Evolutionary conservation across 257 asterid genomes (phyloP).

Genomic region (Catharanthus roseus): DNA sequence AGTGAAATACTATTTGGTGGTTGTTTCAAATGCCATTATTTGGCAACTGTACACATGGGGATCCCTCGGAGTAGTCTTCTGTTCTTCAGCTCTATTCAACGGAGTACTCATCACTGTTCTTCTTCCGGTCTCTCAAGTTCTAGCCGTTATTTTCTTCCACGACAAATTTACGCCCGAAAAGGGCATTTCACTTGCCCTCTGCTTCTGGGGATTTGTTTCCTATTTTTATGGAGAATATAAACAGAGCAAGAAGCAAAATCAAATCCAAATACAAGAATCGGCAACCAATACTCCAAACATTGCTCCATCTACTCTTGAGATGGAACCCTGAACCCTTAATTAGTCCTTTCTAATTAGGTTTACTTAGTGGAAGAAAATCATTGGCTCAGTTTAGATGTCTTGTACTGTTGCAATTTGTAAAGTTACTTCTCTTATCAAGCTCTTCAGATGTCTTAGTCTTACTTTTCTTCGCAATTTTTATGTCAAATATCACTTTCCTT

Average conservation of each 20-base stretch:
- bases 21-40: conserved; percentile 10
- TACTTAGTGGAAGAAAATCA: too few relatives aligned
- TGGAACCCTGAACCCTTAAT: background rate
- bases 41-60: conserved; percentile 25
- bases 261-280: background rate
- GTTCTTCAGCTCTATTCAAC: conserved; percentile 15
- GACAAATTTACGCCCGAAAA: conserved; percentile 19
- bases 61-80: conserved; percentile 23
- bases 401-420: too few relatives aligned
- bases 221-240: conserved; percentile 23
- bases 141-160: conserved; percentile 9
- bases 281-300: background rate
- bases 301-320: background rate
- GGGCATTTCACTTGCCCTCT: conserved; percentile 19
- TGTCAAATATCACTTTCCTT: conserved; percentile 11
- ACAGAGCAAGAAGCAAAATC: conserved; percentile 6
- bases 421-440: too few relatives aligned
- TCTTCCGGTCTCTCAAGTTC: conserved; percentile 10
- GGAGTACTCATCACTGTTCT: conserved; percentile 5
- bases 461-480: too few relatives aligned
- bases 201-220: too few relatives aligned
- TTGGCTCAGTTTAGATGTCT: too few relatives aligned
- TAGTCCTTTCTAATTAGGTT: too few relatives aligned
- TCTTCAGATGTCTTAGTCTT: too few relatives aligned
- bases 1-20: conserved; percentile 16